Base-by-base conservation (phyloP, 148 eudicot species). In the Diospyros kaki region DNA sequence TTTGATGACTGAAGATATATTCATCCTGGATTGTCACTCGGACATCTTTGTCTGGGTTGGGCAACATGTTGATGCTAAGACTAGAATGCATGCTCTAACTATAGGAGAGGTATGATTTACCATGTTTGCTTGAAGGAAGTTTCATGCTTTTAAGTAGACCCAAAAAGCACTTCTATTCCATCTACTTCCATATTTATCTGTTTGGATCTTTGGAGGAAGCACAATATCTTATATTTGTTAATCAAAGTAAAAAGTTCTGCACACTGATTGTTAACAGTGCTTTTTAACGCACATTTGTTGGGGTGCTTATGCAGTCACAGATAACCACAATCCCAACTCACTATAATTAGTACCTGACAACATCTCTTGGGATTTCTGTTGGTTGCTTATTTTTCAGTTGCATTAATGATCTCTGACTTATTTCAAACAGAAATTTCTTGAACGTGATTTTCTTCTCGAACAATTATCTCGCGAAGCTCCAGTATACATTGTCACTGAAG, bases 21-120 rank as follows among this genome's bases (percentile, higher is more conserved):
- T 85, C 73, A 84, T 96, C 78, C 89, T 96, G 77, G 93, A 96
- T 79, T 86, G 91, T 79, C 94, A 84, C 76, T 81, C 91, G n/a
- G 94, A 88, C 75, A 78, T 96, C 44, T 96, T 84, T 81, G 90
- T 96, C 50, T 96, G 99, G 99, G 94, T 96, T 58, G 99, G 99
- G 72, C 91, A 87, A 74, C 84, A 88, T 76, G 94, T 93, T 68
- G 97, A 93, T 58, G 68, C 92, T 70, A 93, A 89, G 88, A 82
- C 73, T 74, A 89, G 79, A 84, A 60, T 69, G 80, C 86, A 88
- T 77, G 89, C 97, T 81, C 83, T 91, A 80, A 80, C 71, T 53
- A 87, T 89, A 17, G 97, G 93, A 45, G 94, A 91, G 98, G 98
- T 93, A 93, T 38, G 68, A 3, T 60, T 62, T 78, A 68, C 58